phyloP scores from a whole-genome alignment of 1,139 yeast species.

The Kluyveromyces sp. region DNA sequence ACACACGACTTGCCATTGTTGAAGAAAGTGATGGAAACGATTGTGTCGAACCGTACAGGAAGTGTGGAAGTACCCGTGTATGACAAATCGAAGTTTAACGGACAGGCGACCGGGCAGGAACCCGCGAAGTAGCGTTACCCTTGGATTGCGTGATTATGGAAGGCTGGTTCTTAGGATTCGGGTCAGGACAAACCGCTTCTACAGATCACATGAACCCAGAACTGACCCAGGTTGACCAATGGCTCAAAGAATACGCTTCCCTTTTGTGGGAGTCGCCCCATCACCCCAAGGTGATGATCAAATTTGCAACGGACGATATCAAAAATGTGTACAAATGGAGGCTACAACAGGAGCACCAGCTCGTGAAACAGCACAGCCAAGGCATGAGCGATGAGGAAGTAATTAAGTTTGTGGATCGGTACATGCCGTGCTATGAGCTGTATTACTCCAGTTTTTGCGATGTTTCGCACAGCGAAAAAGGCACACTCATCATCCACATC shows the following conservation, averaged over 20 bases:
- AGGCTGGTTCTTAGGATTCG: constrained; percentile 91
- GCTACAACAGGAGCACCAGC: constrained; percentile 69
- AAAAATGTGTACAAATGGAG: constrained; percentile 75
- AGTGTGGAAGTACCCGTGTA: constrained; percentile 47
- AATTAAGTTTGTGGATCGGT: constrained; percentile 59
- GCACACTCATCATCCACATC: too few species aligned
- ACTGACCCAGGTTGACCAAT: constrained; percentile 41
- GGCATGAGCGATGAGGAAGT: constrained; percentile 83
- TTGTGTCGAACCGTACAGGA: constrained; percentile 16
- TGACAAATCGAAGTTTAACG: constrained; percentile 67
- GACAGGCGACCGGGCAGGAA: constrained; percentile 59
- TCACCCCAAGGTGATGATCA: constrained; percentile 45
- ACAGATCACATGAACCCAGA: constrained; percentile 8
- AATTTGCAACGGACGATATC: constrained; percentile 50
- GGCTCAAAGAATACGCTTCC: constrained; percentile 41
- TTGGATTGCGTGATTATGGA: constrained; percentile 70
- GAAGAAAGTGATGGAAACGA: constrained; percentile 23
- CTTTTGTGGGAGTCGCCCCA: constrained; percentile 41
- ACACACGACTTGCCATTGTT: constrained; percentile 64
- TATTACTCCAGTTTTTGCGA: constrained; percentile 36
- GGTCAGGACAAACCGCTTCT: constrained; percentile 29
- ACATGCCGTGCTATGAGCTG: constrained; percentile 77
- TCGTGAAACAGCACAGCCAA: constrained; percentile 45
- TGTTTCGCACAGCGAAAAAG: too few species aligned
- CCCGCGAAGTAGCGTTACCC: constrained; percentile 29